These are phyloP conservation scores for Fusarium sp. DNA, from an alignment of 2,329 filamentous ascomycete species.

Conservation along the genomic window DNA sequence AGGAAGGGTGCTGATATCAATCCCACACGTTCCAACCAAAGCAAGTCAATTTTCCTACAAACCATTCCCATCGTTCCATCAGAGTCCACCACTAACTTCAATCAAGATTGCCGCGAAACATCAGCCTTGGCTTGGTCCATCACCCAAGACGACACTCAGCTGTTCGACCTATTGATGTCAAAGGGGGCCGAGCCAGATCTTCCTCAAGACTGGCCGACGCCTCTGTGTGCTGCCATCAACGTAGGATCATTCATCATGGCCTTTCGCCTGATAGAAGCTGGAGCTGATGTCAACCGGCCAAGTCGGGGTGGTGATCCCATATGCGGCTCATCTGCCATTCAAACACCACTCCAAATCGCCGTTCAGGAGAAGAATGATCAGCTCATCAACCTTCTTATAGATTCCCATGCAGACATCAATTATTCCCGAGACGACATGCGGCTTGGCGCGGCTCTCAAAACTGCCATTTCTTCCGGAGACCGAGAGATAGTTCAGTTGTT, in stretches of 20 bases:
- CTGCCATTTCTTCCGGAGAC: background rate
- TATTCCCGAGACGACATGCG: background rate
- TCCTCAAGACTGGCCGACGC: background rate
- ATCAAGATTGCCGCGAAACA: too few species aligned
- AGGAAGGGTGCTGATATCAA: background rate
- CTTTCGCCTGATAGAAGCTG: background rate
- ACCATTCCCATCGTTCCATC: background rate
- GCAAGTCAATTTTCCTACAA: background rate
- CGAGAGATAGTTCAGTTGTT: background rate
- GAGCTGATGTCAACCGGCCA: background rate
- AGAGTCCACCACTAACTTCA: background rate
- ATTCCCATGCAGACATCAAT: background rate
- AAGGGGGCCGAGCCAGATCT: background rate
- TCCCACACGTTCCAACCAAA: background rate
- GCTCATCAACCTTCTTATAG: background rate
- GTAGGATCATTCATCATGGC: background rate
- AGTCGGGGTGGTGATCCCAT: background rate
- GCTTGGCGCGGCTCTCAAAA: background rate
- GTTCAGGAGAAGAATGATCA: rapidly evolving
- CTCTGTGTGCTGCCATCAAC: background rate
- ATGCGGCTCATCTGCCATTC: rapidly evolving
- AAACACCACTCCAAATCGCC: background rate
- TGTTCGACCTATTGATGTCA: background rate
- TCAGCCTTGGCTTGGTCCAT: background rate
- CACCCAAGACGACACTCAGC: rapidly evolving